These are phyloP conservation scores for Rubroboletus satanas DNA, from an alignment of 768 basidiomycete species.

Conservation along the genomic window DNA sequence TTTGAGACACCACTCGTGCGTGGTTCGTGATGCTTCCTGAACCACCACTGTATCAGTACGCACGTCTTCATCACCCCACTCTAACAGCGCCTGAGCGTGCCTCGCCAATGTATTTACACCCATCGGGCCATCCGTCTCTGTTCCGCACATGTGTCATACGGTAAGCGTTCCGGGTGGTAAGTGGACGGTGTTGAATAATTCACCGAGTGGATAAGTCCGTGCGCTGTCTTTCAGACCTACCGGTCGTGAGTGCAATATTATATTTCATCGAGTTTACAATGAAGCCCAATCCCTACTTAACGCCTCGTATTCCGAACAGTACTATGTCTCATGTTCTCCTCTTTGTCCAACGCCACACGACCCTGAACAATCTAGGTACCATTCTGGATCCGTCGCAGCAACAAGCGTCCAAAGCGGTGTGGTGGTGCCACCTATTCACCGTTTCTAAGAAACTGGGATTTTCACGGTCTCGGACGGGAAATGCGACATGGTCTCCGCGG, in stretches of 20 bases:
- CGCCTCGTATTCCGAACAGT: not conserved
- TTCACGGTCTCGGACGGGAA: constrained; percentile 2
- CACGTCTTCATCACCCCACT: not conserved
- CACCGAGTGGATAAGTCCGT: not conserved
- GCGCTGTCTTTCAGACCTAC: not conserved
- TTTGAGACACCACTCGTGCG: not conserved
- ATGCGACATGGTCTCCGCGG: constrained; percentile 24
- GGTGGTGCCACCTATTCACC: constrained; percentile 1
- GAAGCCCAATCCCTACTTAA: not conserved
- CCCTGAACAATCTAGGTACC: constrained; percentile 4
- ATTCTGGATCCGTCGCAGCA: not conserved
- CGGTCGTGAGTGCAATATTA: not conserved
- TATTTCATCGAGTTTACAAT: not conserved
- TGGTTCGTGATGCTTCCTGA: not conserved
- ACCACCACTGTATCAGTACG: not conserved
- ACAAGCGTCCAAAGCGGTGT: not conserved
- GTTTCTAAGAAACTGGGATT: not conserved
- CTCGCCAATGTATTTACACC: not conserved
- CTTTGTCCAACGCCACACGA: constrained; percentile 7
- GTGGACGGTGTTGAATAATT: not conserved
- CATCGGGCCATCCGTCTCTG: not conserved
- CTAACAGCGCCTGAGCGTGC: constrained; percentile 4
- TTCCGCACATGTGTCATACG: constrained; percentile 5
- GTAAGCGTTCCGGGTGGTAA: not conserved
- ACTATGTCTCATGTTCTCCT: not conserved